phyloP scores from a whole-genome alignment of 768 basidiomycete genomes.

The Mycena sanguinolenta region DNA sequence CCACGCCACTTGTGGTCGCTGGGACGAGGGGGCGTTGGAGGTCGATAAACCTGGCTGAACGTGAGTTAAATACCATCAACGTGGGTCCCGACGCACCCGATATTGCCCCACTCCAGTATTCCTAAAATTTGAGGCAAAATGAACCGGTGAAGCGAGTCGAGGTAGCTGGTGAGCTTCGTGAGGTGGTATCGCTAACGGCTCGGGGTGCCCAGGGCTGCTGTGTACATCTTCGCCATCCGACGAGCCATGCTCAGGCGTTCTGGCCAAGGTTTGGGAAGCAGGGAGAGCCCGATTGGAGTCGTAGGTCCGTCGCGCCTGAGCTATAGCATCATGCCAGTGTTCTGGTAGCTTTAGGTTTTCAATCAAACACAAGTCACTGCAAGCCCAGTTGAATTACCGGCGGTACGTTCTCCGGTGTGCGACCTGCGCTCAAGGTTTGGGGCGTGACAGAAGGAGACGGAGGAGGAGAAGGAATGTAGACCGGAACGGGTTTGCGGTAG shows the following conservation, averaged over 20 bases:
- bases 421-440: constrained; percentile 6
- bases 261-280: not conserved
- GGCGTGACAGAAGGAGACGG: constrained; percentile 52
- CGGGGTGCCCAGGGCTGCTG: not conserved
- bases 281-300: not conserved
- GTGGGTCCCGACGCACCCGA: constrained; percentile 6
- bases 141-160: constrained; percentile 27
- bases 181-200: not conserved
- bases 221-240: not conserved
- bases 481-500: constrained; percentile 80
- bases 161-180: constrained; percentile 13
- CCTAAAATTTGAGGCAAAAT: constrained; percentile 20
- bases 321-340: constrained; percentile 28
- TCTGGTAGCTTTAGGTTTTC: constrained; percentile 32
- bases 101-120: constrained; percentile 8
- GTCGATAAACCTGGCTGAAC: constrained; percentile 27
- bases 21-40: constrained; percentile 35
- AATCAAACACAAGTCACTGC: not conserved
- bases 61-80: not conserved
- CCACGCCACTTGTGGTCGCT: constrained; percentile 10
- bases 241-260: not conserved
- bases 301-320: constrained; percentile 19
- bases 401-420: constrained; percentile 19
- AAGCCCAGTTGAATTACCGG: constrained; percentile 29
- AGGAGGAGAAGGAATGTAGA: constrained; percentile 75